Evolutionary conservation across 2,329 filamentous ascomycete genomes (phyloP).

Genomic region (Ophiostoma angusticollis): DNA sequence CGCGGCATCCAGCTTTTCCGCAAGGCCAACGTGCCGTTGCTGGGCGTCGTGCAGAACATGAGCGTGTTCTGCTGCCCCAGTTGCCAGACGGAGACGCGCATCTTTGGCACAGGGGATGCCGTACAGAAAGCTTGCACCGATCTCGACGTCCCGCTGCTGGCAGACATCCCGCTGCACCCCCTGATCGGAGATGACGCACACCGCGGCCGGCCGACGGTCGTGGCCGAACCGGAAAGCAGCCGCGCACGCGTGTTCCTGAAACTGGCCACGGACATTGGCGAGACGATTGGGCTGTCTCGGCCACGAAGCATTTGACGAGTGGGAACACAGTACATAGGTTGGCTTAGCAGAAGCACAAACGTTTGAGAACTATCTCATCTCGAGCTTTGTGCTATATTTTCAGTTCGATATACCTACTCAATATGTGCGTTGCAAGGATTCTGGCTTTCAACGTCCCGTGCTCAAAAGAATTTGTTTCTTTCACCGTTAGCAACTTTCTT

Average conservation of each 20-base stretch:
- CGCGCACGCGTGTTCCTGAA: slow-evolving; percentile 59
- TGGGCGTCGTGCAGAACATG: slow-evolving; percentile 92
- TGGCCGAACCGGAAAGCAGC: slow-evolving; percentile 66
- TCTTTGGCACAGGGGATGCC: slow-evolving; percentile 58
- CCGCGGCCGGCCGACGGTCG: slow-evolving; percentile 76
- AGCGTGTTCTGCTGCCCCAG: slow-evolving; percentile 68
- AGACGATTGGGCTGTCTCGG: slow-evolving; percentile 27
- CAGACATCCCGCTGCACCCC: slow-evolving; percentile 78
- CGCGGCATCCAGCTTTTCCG: slow-evolving; percentile 90
- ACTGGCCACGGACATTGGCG: slow-evolving; percentile 47
- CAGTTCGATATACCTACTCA: no score
- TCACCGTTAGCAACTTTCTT: neutral
- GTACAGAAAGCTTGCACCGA: slow-evolving; percentile 58
- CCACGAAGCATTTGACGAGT: neutral
- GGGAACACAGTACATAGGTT: neutral
- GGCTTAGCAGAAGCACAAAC: neutral
- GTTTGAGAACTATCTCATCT: no score
- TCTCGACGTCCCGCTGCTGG: slow-evolving; percentile 65
- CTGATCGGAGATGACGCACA: slow-evolving; percentile 81
- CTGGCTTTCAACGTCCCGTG: no score
- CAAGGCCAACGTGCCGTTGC: slow-evolving; percentile 64
- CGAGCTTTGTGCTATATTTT: no score
- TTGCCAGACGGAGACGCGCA: slow-evolving; percentile 59
- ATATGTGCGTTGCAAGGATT: no score
- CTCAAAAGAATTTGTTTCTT: neutral